Conservation (phyloP, 176 grass and related monocot species). For the Zoysia pacifica region DNA sequence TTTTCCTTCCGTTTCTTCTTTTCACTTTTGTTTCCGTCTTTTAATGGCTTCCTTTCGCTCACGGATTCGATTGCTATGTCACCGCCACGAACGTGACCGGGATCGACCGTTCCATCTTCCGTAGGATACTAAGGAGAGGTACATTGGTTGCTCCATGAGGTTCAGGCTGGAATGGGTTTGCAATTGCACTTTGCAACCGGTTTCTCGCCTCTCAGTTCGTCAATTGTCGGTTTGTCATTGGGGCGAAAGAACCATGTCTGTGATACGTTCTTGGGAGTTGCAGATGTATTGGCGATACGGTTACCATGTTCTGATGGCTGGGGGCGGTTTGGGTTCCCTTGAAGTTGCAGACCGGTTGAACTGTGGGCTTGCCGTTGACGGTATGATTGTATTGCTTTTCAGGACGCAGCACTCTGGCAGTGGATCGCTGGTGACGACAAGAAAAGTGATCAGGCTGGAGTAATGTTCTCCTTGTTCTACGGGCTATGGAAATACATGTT, state of each 20-base stretch:
- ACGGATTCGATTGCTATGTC: neutral
- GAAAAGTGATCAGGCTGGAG: neutral
- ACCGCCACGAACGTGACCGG: neutral
- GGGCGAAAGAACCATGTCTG: neutral
- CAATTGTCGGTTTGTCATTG: neutral
- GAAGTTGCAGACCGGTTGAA: neutral
- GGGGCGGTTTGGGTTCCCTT: neutral
- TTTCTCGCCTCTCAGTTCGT: neutral
- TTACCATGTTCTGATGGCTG: neutral
- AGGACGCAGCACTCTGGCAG: neutral
- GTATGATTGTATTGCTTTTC: neutral
- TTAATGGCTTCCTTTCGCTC: neutral
- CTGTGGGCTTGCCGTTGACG: neutral
- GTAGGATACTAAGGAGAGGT: too few relatives aligned
- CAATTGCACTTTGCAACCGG: neutral
- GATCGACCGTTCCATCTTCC: neutral
- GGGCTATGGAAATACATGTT: conserved; percentile 89
- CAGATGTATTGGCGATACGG: neutral
- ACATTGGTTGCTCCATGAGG: neutral
- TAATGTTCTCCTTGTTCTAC: conserved; percentile 92
- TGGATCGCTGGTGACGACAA: neutral
- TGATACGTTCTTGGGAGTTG: neutral
- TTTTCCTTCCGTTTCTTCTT: neutral
- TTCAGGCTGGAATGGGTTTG: neutral
- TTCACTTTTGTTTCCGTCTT: too few relatives aligned